phyloP scores from a whole-genome alignment of 441 rosid genomes.

The Dalechampia spathulata region DNA sequence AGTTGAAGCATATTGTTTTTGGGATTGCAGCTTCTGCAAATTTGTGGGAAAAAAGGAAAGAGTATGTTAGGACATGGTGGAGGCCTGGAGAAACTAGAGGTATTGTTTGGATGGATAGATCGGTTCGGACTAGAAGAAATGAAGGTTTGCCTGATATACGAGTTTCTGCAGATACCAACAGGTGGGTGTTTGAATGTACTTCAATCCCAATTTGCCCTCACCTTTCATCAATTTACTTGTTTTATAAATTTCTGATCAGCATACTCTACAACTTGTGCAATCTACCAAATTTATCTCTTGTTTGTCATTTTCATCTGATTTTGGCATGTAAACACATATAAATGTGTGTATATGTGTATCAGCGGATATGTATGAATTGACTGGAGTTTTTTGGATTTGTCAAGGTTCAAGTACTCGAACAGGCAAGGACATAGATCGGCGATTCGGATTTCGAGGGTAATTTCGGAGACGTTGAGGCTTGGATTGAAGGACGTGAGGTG shows the following conservation, averaged over 20 bases:
- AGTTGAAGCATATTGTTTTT: slow-evolving; percentile 62
- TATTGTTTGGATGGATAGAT: slow-evolving; percentile 66
- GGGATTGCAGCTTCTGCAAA: slow-evolving; percentile 66
- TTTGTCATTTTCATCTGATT: no score
- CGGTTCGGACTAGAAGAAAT: slow-evolving; percentile 27
- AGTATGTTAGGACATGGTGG: slow-evolving; percentile 83
- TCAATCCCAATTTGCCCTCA: no score
- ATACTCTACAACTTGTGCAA: no score
- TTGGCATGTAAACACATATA: no score
- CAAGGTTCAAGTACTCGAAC: slow-evolving; percentile 59
- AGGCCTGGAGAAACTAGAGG: slow-evolving; percentile 61
- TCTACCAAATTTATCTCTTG: no score
- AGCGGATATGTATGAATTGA: no score
- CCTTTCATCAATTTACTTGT: no score
- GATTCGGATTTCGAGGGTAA: slow-evolving; percentile 61
- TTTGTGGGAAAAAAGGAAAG: slow-evolving; percentile 67
- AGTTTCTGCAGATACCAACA: slow-evolving; percentile 53
- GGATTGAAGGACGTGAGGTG: slow-evolving; percentile 67
- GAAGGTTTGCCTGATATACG: slow-evolving; percentile 57
- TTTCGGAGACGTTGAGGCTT: slow-evolving; percentile 64
- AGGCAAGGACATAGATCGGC: slow-evolving; percentile 66
- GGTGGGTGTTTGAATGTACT: no score
- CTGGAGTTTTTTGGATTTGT: no score
- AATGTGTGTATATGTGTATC: no score
- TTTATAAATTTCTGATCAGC: no score